Conservation (phyloP, 352 stramenopile genomes). For the Pythium aristosporum region DNA sequence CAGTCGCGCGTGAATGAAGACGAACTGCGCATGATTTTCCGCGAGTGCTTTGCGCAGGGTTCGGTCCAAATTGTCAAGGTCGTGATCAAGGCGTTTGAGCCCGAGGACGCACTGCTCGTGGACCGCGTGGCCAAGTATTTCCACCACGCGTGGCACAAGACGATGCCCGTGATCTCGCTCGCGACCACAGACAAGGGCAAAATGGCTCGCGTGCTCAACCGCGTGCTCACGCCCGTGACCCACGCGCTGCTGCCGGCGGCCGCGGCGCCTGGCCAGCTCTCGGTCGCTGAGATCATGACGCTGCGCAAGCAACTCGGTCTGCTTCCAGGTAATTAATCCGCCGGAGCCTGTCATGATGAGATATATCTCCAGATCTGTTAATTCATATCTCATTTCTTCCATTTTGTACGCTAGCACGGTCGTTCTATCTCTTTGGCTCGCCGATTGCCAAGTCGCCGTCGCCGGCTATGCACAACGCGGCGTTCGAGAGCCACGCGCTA, state of each 20-base stretch:
- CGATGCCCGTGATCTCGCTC: constrained; percentile 94
- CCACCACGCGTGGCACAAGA: constrained; percentile 44
- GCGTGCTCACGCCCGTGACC: constrained; percentile 95
- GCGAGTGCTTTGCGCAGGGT: constrained; percentile 64
- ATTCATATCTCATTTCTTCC: neutral
- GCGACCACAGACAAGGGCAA: constrained; percentile 92
- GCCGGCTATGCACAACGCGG: constrained; percentile 96
- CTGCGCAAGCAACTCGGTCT: constrained; percentile 81
- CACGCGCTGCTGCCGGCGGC: constrained; percentile 91
- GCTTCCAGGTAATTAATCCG: constrained; percentile 68
- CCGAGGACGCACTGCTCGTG: constrained; percentile 88
- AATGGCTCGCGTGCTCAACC: constrained; percentile 94
- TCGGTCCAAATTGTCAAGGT: constrained; percentile 91
- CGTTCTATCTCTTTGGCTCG: constrained; percentile 95
- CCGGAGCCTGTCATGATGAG: neutral
- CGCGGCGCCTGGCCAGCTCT: constrained; percentile 96
- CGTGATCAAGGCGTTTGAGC: constrained; percentile 79
- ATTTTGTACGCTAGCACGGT: constrained; percentile 38
- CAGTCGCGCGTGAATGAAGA: constrained; percentile 48
- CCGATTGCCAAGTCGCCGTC: constrained; percentile 96
- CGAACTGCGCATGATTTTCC: constrained; percentile 61
- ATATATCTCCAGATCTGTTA: constrained; percentile 11
- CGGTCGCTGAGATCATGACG: constrained; percentile 92
- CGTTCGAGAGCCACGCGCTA: constrained; percentile 86
- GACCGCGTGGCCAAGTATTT: constrained; percentile 65